Evolutionary conservation across 2,329 filamentous ascomycete genomes (phyloP).

Genomic region (Cladosporium velox): DNA sequence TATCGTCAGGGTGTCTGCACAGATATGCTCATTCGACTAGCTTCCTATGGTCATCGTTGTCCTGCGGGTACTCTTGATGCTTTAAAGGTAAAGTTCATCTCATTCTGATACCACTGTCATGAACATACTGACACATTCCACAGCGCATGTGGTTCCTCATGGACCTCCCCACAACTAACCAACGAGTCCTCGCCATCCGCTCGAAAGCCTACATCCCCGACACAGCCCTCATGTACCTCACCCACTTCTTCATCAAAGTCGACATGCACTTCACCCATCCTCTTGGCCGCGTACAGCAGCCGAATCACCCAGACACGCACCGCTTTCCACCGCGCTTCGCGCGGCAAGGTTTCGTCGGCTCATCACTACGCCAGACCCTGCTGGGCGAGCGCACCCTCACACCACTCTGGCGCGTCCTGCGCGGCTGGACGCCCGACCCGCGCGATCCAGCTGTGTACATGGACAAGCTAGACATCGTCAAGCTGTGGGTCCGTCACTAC

Average conservation of each 20-base stretch:
- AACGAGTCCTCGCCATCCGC: conserved; percentile 58
- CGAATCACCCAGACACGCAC: conserved; percentile 20
- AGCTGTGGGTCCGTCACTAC: conserved; percentile 61
- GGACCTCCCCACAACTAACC: conserved; percentile 61
- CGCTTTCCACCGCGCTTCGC: conserved; percentile 22
- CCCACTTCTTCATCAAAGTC: conserved; percentile 71
- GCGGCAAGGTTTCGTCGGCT: conserved; percentile 51
- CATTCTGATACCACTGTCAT: background rate
- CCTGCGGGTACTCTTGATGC: conserved; percentile 31
- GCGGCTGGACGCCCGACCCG: conserved; percentile 48
- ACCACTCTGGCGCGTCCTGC: conserved; percentile 60
- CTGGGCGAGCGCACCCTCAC: conserved; percentile 35
- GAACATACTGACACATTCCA: conserved; percentile 41
- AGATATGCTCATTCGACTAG: conserved; percentile 65
- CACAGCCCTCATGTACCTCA: conserved; percentile 61
- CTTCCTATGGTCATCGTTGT: conserved; percentile 56
- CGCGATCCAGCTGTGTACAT: conserved; percentile 26
- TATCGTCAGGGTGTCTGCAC: conserved; percentile 58
- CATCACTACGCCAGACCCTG: conserved; percentile 56
- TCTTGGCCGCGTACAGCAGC: conserved; percentile 36
- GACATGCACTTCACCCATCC: conserved; percentile 70
- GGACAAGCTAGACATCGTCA: conserved; percentile 54
- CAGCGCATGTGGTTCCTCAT: conserved; percentile 74
- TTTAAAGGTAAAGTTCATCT: conserved; percentile 22
- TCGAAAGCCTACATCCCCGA: conserved; percentile 59